Conservation (phyloP, 352 stramenopile species). For the Phytophthora aleatoria region DNA sequence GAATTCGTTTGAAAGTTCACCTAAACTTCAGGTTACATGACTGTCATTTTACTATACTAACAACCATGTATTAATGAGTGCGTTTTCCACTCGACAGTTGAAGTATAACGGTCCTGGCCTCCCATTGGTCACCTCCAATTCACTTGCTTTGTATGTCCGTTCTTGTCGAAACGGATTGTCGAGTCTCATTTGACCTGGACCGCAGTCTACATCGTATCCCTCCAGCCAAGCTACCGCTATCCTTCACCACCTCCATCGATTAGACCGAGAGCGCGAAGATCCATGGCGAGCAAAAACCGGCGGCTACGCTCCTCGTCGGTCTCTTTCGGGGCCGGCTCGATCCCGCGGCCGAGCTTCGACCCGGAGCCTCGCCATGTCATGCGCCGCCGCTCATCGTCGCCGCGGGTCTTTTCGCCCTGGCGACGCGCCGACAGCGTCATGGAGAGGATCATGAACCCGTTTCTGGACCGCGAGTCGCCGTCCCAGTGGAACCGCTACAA, state of each 20-base stretch:
- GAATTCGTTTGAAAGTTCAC: no score
- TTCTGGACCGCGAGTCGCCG: constrained; percentile 57
- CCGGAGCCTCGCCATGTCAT: constrained; percentile 6
- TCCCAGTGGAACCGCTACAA: constrained; percentile 26
- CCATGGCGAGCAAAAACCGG: constrained; percentile 31
- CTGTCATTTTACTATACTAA: no score
- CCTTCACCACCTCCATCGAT: background rate
- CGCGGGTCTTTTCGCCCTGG: constrained; percentile 30
- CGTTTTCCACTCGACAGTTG: background rate
- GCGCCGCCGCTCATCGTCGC: constrained; percentile 33
- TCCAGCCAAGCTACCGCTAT: background rate
- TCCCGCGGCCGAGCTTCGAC: constrained; percentile 12
- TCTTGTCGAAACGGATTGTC: constrained; percentile 21
- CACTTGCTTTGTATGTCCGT: constrained; percentile 4
- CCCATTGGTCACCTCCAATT: constrained; percentile 5
- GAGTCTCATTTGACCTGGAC: constrained; percentile 3
- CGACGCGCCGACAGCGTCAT: constrained; percentile 66
- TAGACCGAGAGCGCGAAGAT: background rate
- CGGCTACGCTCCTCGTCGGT: constrained; percentile 29
- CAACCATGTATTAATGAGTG: no score
- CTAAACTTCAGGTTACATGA: no score
- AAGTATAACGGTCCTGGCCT: constrained; percentile 4
- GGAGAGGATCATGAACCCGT: constrained; percentile 78
- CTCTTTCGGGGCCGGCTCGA: constrained; percentile 19
- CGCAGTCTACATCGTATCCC: background rate